These are phyloP conservation scores for Lactuca sativa DNA, from an alignment of 129 eudicot genomes.

Conservation along the genomic window DNA sequence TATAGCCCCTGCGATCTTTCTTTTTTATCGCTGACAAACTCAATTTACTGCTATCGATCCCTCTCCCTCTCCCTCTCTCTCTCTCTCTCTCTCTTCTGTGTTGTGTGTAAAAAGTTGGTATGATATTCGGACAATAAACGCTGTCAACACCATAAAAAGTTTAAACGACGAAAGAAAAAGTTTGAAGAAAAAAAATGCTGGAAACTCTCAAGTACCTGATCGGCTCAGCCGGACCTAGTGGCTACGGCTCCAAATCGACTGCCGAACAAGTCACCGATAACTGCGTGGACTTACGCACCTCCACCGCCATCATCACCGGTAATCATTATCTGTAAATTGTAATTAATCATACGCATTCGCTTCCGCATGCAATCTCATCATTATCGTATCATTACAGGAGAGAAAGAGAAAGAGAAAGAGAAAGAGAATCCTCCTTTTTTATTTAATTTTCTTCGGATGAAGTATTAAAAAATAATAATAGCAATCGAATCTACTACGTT, in stretches of 20 bases:
- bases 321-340: conserved; percentile 3
- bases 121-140: neutral
- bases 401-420: neutral
- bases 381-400: conserved; percentile 12
- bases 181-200: conserved; percentile 39
- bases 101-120: neutral
- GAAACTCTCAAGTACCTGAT: conserved; percentile 63
- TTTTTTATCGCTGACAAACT: conserved; percentile 23
- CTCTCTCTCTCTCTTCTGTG: neutral
- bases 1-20: neutral
- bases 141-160: conserved; percentile 3
- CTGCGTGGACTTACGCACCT: conserved; percentile 41
- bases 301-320: conserved; percentile 87
- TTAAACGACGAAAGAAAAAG: neutral
- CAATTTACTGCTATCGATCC: conserved; percentile 6
- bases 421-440: neutral
- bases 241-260: conserved; percentile 90
- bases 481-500: too few relatives aligned
- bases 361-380: conserved; percentile 45
- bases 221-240: conserved; percentile 87
- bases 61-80: conserved; percentile 2
- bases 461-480: too few relatives aligned
- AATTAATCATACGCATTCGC: conserved; percentile 9
- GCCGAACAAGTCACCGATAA: conserved; percentile 73
- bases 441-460: neutral